Evolutionary conservation across 202 grass and related monocot genomes (phyloP).

Genomic region (Brachypodium distachyon): DNA sequence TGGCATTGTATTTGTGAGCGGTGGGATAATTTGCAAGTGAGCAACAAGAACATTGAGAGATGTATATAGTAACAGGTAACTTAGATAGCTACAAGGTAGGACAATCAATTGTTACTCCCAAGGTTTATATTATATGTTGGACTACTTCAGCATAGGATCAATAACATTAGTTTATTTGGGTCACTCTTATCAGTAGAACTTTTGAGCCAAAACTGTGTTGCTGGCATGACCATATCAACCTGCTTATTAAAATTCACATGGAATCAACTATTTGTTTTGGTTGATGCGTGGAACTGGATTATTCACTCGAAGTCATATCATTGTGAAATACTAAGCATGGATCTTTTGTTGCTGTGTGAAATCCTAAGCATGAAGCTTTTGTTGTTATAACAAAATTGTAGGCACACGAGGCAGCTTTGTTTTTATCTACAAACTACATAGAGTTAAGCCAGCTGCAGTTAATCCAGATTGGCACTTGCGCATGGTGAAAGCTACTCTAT

Average conservation of each 20-base stretch:
- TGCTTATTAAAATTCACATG: not conserved
- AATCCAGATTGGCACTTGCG: not conserved
- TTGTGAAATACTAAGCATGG: conserved; percentile 23
- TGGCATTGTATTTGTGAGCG: conserved; percentile 14
- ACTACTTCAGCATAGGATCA: not conserved
- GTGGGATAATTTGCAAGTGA: conserved; percentile 7
- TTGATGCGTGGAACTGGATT: not conserved
- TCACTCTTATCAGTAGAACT: not conserved
- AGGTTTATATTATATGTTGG: conserved; percentile 9
- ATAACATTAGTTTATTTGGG: not conserved
- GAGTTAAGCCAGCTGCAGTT: conserved; percentile 9
- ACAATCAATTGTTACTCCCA: conserved; percentile 1
- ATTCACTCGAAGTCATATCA: conserved; percentile 5
- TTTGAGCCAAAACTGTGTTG: not conserved
- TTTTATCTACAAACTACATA: conserved; percentile 11
- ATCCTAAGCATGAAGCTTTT: not conserved
- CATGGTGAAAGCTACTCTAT: not conserved
- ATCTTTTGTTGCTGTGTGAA: conserved; percentile 10
- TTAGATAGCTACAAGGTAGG: not conserved
- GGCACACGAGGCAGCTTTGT: conserved; percentile 2
- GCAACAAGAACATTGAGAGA: not conserved
- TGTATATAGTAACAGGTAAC: not conserved
- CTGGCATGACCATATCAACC: not conserved
- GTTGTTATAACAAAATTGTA: conserved; percentile 11
- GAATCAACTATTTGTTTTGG: not conserved